Evolutionary conservation across 441 rosid species (phyloP), one percentile per base, ranked within the genome.

Genomic region (Populus hybrid): DNA sequence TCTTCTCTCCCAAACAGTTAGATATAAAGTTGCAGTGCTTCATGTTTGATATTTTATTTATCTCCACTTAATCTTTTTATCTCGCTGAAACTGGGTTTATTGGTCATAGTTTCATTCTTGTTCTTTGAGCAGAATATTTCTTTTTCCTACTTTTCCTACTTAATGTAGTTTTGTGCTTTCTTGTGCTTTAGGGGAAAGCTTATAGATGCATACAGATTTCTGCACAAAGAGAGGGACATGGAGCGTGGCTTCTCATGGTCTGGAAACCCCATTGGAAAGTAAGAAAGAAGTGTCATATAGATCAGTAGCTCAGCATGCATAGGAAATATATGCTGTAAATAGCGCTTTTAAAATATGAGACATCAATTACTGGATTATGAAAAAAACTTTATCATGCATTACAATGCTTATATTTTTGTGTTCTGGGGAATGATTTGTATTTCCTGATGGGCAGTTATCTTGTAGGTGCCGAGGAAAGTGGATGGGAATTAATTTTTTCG

Each of bases 171-270:
- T 8, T 32, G 59, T 67, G 30, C 28, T 71, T 77, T 75, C 28
- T 79, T 68, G 40, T 86, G 82, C 80, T 79, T 42, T 82, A 94
- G 98, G 88, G 98, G 98, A 86, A 89, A 81, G 84, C 93, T 96
- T 74, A 83, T 93, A 71, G 98, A 96, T 79, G 94, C 96, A 59
- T 94, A 93, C 84, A 90, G 99, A 84, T 82, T 81, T 83, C 79
- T 94, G 81, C 95, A 94, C 89, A 88, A 88, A 81, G 97, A 92
- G 79, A 90, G 80, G 84, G 98, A 96, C 86, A 89, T 88, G 95
- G 98, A 93, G 16, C 67, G 83, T 77, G 98, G 99, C 76, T 96
- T 96, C 86, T 94, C 99, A 67, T 96, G 99, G 98, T 94, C 95
- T 9, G 98, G 99, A 68, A 40, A 94, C 77, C 98, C 98, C 18